Conservation (phyloP, 2,329 filamentous ascomycete species). For the Apiospora malaysiana region DNA sequence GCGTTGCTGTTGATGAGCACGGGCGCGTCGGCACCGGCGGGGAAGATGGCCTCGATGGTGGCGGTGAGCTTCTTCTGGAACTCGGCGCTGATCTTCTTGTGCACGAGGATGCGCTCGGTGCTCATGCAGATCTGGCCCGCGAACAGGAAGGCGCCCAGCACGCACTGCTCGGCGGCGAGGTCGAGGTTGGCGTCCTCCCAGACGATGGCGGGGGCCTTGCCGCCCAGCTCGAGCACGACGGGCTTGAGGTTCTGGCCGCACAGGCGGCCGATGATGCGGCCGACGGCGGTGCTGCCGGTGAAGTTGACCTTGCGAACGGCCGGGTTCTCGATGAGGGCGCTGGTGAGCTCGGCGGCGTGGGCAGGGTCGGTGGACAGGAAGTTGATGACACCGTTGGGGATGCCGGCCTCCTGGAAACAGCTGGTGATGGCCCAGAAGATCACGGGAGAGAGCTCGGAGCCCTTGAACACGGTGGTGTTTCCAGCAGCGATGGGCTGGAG, state of each 20-base stretch:
- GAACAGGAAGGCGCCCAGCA: conserved; percentile 66
- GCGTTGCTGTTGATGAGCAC: conserved; percentile 37
- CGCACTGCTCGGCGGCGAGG: conserved; percentile 63
- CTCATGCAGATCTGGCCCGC: conserved; percentile 73
- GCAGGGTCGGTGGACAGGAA: conserved; percentile 63
- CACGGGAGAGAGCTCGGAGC: conserved; percentile 63
- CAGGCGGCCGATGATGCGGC: conserved; percentile 65
- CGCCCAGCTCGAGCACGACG: conserved; percentile 71
- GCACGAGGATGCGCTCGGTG: conserved; percentile 71
- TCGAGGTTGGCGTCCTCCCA: conserved; percentile 71
- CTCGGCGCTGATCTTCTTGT: conserved; percentile 56
- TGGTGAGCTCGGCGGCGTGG: conserved; percentile 65
- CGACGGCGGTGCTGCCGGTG: conserved; percentile 70
- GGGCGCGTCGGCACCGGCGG: conserved; percentile 33
- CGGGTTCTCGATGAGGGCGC: conserved; percentile 64
- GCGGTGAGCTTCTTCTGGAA: conserved; percentile 50
- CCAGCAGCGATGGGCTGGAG: conserved; percentile 67
- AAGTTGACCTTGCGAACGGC: conserved; percentile 73
- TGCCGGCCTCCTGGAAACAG: conserved; percentile 66
- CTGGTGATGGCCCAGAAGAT: conserved; percentile 62
- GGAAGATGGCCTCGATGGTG: conserved; percentile 34
- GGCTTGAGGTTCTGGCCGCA: conserved; percentile 72
- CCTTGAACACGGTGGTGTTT: conserved; percentile 69
- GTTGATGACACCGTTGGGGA: conserved; percentile 70
- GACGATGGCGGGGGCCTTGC: conserved; percentile 71